A percentile compares a stretch with the other conserved stretches of the same genome.
Conservation (phyloP, 768 basidiomycete genomes). For the Podaxis mareebaensis region DNA sequence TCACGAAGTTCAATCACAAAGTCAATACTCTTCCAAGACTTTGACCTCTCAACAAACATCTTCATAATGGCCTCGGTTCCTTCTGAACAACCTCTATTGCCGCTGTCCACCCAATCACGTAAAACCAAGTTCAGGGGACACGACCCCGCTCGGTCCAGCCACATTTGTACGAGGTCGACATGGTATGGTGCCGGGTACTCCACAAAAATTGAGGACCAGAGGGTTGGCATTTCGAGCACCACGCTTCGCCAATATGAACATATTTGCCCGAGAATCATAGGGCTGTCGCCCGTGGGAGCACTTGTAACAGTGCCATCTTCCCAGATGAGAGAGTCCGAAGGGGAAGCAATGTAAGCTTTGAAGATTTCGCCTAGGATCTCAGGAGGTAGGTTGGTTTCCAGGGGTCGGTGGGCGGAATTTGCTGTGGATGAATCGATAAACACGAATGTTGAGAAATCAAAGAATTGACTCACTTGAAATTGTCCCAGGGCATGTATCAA, state of each 20-base stretch:
- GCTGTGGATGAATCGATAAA: neutral
- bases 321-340: constrained; percentile 1
- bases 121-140: neutral
- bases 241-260: constrained; percentile 12
- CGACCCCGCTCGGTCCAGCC: constrained; percentile 6
- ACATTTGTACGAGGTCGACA: constrained; percentile 1
- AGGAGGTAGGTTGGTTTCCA: neutral
- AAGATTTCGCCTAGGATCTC: constrained; percentile 12
- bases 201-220: constrained; percentile 10
- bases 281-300: neutral
- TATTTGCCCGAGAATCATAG: constrained; percentile 7
- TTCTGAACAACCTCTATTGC: constrained; percentile 2
- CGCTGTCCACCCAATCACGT: constrained; percentile 11
- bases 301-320: constrained; percentile 1
- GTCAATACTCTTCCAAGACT: constrained; percentile 2
- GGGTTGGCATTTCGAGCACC: neutral
- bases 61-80: constrained; percentile 5
- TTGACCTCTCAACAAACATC: constrained; percentile 2
- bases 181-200: constrained; percentile 6
- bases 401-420: neutral
- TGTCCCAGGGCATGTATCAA: neutral
- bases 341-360: neutral
- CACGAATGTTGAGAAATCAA: neutral
- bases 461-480: neutral
- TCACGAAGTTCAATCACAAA: constrained; percentile 6